phyloP scores from a whole-genome alignment of 2,329 filamentous ascomycete genomes.

The Fusarium oligoseptatum region DNA sequence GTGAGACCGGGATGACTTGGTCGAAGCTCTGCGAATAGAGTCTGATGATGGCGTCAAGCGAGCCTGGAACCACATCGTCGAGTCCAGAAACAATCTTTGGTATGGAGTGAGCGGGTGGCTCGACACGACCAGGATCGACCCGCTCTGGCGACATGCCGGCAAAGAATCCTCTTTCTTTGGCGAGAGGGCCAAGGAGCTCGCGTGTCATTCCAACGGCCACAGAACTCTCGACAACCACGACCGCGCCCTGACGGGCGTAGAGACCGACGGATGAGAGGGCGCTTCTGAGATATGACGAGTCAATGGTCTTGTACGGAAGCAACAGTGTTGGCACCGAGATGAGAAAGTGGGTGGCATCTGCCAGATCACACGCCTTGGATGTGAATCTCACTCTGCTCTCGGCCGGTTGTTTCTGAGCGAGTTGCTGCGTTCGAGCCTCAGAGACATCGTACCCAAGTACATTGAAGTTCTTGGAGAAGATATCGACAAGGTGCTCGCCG shows the following conservation, averaged over 20 bases:
- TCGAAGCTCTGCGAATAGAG: slow-evolving; percentile 64
- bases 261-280: slow-evolving; percentile 58
- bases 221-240: slow-evolving; percentile 66
- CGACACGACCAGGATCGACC: slow-evolving; percentile 64
- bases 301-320: slow-evolving; percentile 59
- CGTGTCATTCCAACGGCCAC: slow-evolving; percentile 69
- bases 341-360: slow-evolving; percentile 63
- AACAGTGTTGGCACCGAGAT: slow-evolving; percentile 67
- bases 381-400: slow-evolving; percentile 55
- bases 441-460: slow-evolving; percentile 65
- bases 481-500: slow-evolving; percentile 61
- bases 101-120: slow-evolving; percentile 57
- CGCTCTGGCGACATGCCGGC: slow-evolving; percentile 66
- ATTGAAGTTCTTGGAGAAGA: slow-evolving; percentile 56
- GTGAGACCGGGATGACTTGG: slow-evolving; percentile 61
- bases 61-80: slow-evolving; percentile 59
- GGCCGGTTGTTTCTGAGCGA: slow-evolving; percentile 47
- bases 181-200: slow-evolving; percentile 61
- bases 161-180: slow-evolving; percentile 56
- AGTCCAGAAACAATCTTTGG: slow-evolving; percentile 68
- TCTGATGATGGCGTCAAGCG: slow-evolving; percentile 57
- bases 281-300: slow-evolving; percentile 60
- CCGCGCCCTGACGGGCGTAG: slow-evolving; percentile 59
- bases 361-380: slow-evolving; percentile 53
- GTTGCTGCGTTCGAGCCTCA: slow-evolving; percentile 51